phyloP scores from a whole-genome alignment of 805 yeast genomes.

The Debaryomyces castellii region DNA sequence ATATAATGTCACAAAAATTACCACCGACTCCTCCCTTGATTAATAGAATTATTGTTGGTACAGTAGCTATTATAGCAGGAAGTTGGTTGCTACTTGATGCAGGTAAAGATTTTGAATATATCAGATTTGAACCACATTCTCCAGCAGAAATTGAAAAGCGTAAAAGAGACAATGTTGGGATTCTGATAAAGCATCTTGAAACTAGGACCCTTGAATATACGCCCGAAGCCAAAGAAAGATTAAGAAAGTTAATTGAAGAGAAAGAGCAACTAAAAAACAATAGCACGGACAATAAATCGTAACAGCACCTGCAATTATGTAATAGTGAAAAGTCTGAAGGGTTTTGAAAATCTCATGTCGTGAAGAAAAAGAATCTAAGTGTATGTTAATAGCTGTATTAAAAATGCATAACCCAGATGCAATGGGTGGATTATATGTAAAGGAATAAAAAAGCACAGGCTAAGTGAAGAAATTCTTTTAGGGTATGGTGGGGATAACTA shows the following conservation, averaged over 20 bases:
- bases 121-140: slow-evolving; percentile 37
- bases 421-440: no score
- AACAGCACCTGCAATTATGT: background rate
- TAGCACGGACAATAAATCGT: background rate
- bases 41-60: slow-evolving; percentile 35
- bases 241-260: slow-evolving; percentile 22
- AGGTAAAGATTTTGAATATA: slow-evolving; percentile 39
- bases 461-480: no score
- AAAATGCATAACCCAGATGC: no score
- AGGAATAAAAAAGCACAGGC: no score
- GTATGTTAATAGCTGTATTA: no score
- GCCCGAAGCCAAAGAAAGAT: slow-evolving; percentile 41
- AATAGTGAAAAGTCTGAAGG: no score
- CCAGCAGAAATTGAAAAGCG: slow-evolving; percentile 40
- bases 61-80: slow-evolving; percentile 35
- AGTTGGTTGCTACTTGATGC: slow-evolving; percentile 29
- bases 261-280: slow-evolving; percentile 6
- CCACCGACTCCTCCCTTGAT: slow-evolving; percentile 34
- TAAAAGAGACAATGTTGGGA: slow-evolving; percentile 29
- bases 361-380: no score
- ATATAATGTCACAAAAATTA: slow-evolving; percentile 4
- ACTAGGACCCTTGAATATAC: slow-evolving; percentile 40
- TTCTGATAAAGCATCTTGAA: slow-evolving; percentile 30
- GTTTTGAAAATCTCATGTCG: no score
- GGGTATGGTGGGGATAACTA: no score